Evolutionary conservation across 2,329 filamentous ascomycete genomes (phyloP).

Genomic region (Alternaria burnsii): DNA sequence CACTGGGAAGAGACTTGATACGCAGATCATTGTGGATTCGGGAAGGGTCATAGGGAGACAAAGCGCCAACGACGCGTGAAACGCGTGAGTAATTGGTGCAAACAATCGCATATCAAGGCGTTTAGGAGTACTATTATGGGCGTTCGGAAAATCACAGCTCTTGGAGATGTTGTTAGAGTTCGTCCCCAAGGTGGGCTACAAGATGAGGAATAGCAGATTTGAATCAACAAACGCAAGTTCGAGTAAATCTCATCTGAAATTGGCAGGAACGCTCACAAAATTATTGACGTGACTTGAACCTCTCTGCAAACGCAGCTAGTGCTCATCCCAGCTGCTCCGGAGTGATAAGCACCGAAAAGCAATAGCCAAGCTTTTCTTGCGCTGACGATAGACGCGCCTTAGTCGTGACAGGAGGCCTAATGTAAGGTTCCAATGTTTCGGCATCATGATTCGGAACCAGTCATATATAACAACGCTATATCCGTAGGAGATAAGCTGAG

Average conservation of each 20-base stretch:
- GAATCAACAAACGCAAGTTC: neutral
- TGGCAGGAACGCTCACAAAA: neutral
- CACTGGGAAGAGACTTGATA: slow-evolving; percentile 62
- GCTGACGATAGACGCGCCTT: too few relatives aligned
- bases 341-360: too few relatives aligned
- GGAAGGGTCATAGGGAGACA: slow-evolving; percentile 55
- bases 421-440: too few relatives aligned
- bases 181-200: neutral
- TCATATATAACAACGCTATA: too few relatives aligned
- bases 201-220: neutral
- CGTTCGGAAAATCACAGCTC: neutral
- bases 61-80: slow-evolving; percentile 14
- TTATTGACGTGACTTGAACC: neutral
- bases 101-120: neutral
- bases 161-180: neutral
- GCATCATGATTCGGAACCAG: too few relatives aligned
- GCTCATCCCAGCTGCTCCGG: neutral
- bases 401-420: too few relatives aligned
- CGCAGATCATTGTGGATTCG: slow-evolving; percentile 68
- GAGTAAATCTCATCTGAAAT: neutral
- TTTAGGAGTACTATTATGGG: neutral
- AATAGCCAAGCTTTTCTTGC: too few relatives aligned
- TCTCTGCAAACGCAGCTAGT: neutral
- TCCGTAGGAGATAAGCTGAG: too few relatives aligned
- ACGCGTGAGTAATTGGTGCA: neutral